Evolutionary conservation across 75 land plant genomes (phyloP), one percentile per base, ranked within the genome.

Genomic region (Ceratopteris richardii): DNA sequence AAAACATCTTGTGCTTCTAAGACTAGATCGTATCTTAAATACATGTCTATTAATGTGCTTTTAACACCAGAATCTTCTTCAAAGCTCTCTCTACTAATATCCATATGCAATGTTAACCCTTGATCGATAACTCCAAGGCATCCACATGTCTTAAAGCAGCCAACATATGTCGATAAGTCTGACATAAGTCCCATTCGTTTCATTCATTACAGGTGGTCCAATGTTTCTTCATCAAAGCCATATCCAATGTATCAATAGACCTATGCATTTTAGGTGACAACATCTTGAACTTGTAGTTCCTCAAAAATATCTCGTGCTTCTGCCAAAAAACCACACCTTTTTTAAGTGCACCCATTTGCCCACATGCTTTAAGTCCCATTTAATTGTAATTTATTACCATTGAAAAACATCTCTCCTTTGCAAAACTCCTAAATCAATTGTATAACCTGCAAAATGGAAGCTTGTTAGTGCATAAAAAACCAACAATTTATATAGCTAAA

Each of bases 291-390:
- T 9, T 65, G 74, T 53, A 61, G 61, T 18, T 66, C 62, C 16
- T 70, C 62, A 50, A 76, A 80, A 53, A 80, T 2, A 33, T 37
- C 20, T 0, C 79, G 46, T 1, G 80, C 82, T 16, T 69, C 25
- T 30, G 57, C 42, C 1, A 51, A 1, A 4, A 23, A 54, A 13
- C 74, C 6, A 26, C 64, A 59, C 20, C 47, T 43, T 23, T 20
- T 28, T 66, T 33, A 36, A 66, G 63, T 21, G 53, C 36, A 24
- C 46, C 53, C 18, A 48, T 46, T 25, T 23, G 22, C 11, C 30
- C 53, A 61, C 66, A 60, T 39, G 69, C 69, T 44, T 46, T 29
- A n/a, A 60, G n/a, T n/a, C n/a, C n/a, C n/a, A n/a, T n/a, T n/a
- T n/a, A n/a, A n/a, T n/a, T n/a, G n/a, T n/a, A n/a, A n/a, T n/a